Evolutionary conservation across 805 yeast genomes (phyloP), one percentile per base, ranked within the genome.

Genomic region (Candida insectorum): DNA sequence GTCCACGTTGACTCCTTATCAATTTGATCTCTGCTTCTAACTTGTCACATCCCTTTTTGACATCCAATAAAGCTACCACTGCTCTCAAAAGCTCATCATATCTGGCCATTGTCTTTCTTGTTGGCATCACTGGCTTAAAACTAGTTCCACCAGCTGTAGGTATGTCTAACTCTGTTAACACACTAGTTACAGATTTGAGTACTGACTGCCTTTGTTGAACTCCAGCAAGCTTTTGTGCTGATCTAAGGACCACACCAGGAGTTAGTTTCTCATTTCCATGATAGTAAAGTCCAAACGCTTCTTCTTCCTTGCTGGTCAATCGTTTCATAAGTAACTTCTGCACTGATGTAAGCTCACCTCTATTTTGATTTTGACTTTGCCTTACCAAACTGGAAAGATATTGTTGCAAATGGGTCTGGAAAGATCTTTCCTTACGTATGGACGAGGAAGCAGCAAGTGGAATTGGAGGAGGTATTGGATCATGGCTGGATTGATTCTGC

Each of bases 21-120:
- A 66, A 58, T 40, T 51, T 51, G 17, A 66, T 71, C 46, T 91
- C 97, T 3, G 94, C 80, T 42, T 85, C 89, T 10, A 89, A 64
- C 59, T 87, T 88, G 56, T 93, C 98, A 14, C 78, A 77, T 36
- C 86, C 95, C 54, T 78, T 82, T 61, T 91, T 91, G 11, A 89
- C 68, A 35, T 93, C 97, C 35, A 89, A 65, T 42, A 91, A 63
- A 2, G 81, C 73, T 9, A 78, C 79, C 19, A 86, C 84, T 0
- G 80, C 66, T 43, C 80, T 79, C 30, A 84, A 69, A 33, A 93
- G 59, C 36, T 77, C 77, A 47, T 91, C 97, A 51, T 83, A 88
- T 49, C 77, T 78, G 5, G 79, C 71, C 58, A 86, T 75, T 1
- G 89, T 87, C 33, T 71, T 77, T 22, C 81, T 77, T 0, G 97